A percentile compares a stretch with the other conserved stretches of the same genome.
Conservation (phyloP, 768 basidiomycete genomes). For the Hygrocybe coccinea region DNA sequence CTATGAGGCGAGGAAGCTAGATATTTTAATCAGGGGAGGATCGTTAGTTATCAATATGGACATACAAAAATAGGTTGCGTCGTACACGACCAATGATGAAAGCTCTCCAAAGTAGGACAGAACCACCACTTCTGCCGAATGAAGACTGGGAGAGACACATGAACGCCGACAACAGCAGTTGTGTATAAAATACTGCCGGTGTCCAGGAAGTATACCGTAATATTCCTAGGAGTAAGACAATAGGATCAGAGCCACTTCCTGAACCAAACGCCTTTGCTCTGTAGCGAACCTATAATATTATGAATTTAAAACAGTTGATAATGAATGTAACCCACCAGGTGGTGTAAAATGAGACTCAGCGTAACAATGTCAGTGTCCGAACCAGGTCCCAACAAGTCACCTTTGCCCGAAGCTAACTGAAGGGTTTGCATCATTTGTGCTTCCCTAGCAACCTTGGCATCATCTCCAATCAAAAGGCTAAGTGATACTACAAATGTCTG, state of each 20-base stretch:
- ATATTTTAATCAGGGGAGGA: not conserved
- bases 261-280: constrained; percentile 60
- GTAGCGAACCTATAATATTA: constrained; percentile 44
- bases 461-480: constrained; percentile 60
- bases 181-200: constrained; percentile 60
- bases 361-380: constrained; percentile 64
- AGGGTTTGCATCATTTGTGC: constrained; percentile 65
- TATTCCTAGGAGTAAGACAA: constrained; percentile 49
- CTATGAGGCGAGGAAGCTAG: constrained; percentile 60
- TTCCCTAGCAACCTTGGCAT: constrained; percentile 64
- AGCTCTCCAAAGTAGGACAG: constrained; percentile 54
- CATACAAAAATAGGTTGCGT: constrained; percentile 4
- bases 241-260: constrained; percentile 50
- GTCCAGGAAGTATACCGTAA: constrained; percentile 64
- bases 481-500: constrained; percentile 58
- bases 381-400: constrained; percentile 50
- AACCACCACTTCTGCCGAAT: constrained; percentile 21
- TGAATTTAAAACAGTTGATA: not conserved
- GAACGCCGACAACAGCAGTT: constrained; percentile 59
- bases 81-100: constrained; percentile 71
- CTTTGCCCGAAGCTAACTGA: constrained; percentile 54
- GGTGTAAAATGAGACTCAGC: constrained; percentile 55
- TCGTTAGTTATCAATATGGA: not conserved
- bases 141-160: constrained; percentile 53
- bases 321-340: constrained; percentile 44